phyloP scores from a whole-genome alignment of 2,329 filamentous ascomycete species.

The Dactylellina sp. region DNA sequence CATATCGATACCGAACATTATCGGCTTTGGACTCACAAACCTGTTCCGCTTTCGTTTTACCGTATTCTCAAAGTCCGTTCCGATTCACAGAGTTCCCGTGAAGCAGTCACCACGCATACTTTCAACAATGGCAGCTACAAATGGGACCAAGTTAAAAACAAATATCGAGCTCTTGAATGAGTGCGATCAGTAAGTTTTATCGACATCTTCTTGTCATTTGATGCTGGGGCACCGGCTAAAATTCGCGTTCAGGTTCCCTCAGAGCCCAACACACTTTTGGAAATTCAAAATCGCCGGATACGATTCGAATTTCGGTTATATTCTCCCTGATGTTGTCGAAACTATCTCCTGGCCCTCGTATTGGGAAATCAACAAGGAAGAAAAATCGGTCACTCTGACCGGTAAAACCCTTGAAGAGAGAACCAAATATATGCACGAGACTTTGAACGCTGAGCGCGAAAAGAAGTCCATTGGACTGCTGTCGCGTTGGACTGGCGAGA shows the following conservation, averaged over 20 bases:
- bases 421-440: not conserved
- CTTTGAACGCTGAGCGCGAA: not conserved
- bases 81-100: not conserved
- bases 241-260: not conserved
- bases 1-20: no score
- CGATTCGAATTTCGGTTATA: not conserved
- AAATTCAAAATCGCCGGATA: not conserved
- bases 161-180: not conserved
- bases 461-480: not conserved
- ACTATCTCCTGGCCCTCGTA: not conserved
- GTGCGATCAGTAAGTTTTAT: not conserved
- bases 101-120: not conserved
- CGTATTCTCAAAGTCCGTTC: not conserved
- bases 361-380: not conserved
- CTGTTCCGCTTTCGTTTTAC: not conserved
- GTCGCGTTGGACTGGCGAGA: not conserved
- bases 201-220: no score
- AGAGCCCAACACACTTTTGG: not conserved
- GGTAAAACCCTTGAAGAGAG: not conserved
- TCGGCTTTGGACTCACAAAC: no score
- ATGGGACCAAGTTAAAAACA: not conserved
- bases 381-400: not conserved
- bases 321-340: not conserved
- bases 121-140: not conserved
- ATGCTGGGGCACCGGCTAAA: no score